Conservation (phyloP, 139 green algal species). For the Pleodorina starrii region DNA sequence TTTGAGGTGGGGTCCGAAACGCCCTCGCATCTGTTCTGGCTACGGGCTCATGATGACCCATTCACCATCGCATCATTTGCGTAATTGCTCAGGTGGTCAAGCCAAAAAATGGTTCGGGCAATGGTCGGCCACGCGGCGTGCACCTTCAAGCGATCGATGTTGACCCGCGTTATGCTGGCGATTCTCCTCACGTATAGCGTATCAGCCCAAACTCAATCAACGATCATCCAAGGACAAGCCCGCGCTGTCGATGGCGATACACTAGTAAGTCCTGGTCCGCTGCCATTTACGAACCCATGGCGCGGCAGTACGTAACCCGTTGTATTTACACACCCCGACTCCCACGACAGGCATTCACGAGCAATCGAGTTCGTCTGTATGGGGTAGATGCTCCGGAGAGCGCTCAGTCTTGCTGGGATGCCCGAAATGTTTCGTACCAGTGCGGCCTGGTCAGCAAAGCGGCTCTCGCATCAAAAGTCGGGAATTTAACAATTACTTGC, state of each 20-base stretch:
- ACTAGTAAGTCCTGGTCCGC: conserved; percentile 11
- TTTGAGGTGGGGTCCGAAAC: too few species aligned
- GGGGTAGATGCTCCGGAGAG: conserved; percentile 88
- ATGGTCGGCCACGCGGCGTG: too few species aligned
- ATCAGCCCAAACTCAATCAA: background rate
- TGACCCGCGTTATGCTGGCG: background rate
- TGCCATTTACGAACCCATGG: background rate
- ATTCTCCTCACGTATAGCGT: background rate
- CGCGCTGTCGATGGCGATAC: conserved; percentile 63
- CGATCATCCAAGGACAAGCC: conserved; percentile 22
- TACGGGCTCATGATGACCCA: too few species aligned
- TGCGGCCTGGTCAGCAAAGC: conserved; percentile 62
- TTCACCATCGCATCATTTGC: too few species aligned
- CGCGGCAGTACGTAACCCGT: too few species aligned
- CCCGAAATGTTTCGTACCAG: conserved; percentile 43
- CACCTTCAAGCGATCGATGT: too few species aligned
- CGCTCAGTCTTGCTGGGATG: conserved; percentile 75
- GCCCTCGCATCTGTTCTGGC: too few species aligned
- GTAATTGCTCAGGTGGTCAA: too few species aligned
- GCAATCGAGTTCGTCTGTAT: conserved; percentile 71
- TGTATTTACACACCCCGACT: too few species aligned
- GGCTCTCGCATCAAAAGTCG: conserved; percentile 69
- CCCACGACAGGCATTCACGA: conserved; percentile 59
- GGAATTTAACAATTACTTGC: conserved; percentile 66
- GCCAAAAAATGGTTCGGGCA: too few species aligned